Evolutionary conservation across 768 basidiomycete genomes (phyloP).

Genomic region (Gautieria morchelliformis): DNA sequence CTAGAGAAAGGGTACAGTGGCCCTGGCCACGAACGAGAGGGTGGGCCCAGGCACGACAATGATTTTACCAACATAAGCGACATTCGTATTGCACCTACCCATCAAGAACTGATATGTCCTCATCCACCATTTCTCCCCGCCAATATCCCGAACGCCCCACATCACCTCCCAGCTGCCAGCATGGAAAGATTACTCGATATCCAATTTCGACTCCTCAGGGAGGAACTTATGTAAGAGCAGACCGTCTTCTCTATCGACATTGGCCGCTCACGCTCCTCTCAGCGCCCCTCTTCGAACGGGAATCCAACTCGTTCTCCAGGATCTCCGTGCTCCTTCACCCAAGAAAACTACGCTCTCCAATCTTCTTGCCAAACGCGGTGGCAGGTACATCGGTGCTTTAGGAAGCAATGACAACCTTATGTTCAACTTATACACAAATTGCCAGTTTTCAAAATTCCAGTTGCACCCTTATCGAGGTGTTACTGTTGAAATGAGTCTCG

Average conservation of each 20-base stretch:
- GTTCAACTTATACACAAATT: constrained; percentile 15
- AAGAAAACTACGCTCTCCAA: constrained; percentile 5
- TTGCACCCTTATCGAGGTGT: constrained; percentile 33
- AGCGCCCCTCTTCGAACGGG: constrained; percentile 47
- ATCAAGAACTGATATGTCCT: constrained; percentile 46
- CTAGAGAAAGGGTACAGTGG: constrained; percentile 38
- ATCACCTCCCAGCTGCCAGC: constrained; percentile 43
- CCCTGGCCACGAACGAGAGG: constrained; percentile 39
- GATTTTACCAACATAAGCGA: constrained; percentile 44
- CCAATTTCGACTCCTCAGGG: constrained; percentile 66
- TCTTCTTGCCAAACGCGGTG: constrained; percentile 13
- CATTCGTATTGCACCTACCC: constrained; percentile 64
- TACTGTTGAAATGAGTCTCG: constrained; percentile 34
- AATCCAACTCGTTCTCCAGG: constrained; percentile 32
- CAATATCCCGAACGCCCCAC: constrained; percentile 50
- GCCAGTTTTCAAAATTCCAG: constrained; percentile 5
- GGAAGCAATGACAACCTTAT: constrained; percentile 10
- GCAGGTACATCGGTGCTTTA: constrained; percentile 12
- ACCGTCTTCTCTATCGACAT: neutral
- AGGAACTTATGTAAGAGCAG: constrained; percentile 51
- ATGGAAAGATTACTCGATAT: constrained; percentile 64
- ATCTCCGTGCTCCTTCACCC: neutral
- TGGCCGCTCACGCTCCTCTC: neutral
- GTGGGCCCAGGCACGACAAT: constrained; percentile 60
- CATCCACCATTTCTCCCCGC: constrained; percentile 51